Evolutionary conservation across 371 early-diverging fungal genomes (phyloP).

Genomic region (Mucor sp.): DNA sequence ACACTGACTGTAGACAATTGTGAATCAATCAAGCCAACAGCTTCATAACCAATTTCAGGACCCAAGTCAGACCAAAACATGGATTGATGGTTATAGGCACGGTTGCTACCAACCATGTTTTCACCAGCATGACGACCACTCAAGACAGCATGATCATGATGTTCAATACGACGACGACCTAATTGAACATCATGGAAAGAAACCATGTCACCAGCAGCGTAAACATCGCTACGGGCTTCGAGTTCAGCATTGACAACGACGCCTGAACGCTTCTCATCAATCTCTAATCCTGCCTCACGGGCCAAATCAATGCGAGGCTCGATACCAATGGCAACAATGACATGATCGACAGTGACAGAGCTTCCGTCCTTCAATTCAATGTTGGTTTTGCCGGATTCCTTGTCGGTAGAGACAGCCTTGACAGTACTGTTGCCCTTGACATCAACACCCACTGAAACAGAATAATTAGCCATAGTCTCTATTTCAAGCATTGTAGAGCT

Average conservation of each 20-base stretch:
- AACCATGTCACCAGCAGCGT: slow-evolving; percentile 77
- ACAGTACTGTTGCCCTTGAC: slow-evolving; percentile 56
- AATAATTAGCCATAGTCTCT: not conserved
- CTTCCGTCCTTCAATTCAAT: slow-evolving; percentile 52
- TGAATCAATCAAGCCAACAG: slow-evolving; percentile 73
- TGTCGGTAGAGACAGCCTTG: slow-evolving; percentile 34
- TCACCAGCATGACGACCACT: slow-evolving; percentile 74
- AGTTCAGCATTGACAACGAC: slow-evolving; percentile 78
- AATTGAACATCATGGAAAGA: slow-evolving; percentile 77
- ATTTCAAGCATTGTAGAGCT: slow-evolving; percentile 1
- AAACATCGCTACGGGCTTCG: slow-evolving; percentile 74
- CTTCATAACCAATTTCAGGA: slow-evolving; percentile 77
- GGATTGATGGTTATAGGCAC: slow-evolving; percentile 73
- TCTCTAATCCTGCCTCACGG: slow-evolving; percentile 68
- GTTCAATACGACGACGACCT: slow-evolving; percentile 79
- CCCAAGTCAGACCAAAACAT: slow-evolving; percentile 85
- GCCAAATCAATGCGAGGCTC: slow-evolving; percentile 72
- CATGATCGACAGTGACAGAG: slow-evolving; percentile 61
- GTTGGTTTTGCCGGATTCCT: slow-evolving; percentile 51
- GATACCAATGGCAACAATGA: slow-evolving; percentile 75
- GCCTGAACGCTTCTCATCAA: slow-evolving; percentile 69
- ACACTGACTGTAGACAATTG: slow-evolving; percentile 69
- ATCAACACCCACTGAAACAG: slow-evolving; percentile 57
- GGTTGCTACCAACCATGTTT: slow-evolving; percentile 66
- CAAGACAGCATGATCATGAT: slow-evolving; percentile 74